Evolutionary conservation across 805 yeast genomes (phyloP), one percentile per base, ranked within the genome.

Genomic region (Saccharomyces jurei): DNA sequence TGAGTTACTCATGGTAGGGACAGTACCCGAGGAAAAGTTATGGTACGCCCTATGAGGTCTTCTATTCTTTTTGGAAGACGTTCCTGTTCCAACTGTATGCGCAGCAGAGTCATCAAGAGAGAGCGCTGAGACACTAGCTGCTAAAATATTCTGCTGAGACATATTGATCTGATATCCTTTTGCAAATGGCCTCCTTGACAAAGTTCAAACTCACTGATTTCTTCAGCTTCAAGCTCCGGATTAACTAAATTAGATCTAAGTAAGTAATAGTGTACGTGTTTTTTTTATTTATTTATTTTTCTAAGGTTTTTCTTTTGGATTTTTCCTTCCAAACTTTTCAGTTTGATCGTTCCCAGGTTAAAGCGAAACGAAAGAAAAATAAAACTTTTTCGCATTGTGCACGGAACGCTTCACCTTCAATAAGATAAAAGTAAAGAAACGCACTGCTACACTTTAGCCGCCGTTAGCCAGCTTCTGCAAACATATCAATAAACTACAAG

Each of bases 1-100:
- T 21, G 41, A 48, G 17, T 30, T 48, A 28, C 50, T 48, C 22
- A 55, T 9, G 8, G 56, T 50, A 41, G 55, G 52, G 26, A 46
- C 50, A 26, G 50, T 13, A 50, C 58, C 58, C 8, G 60, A 46
- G 14, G 57, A 61, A 46, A 66, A 58, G 21, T 60, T 56, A 50
- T 66, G 71, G 48, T 56, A 67, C 11, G 68, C 71, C 48, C 72
- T 63, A 41, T 62, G 55, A 30, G 72, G 71, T 54, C 71, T 65
- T 52, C 60, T 64, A 44, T 54, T 51, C 49, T 64, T 67, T 49
- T 55, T 65, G n/a, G 61, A 51, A 5, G 36, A 51, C 4, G 41
- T 44, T 26, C 29, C 30, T 4, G 41, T 44, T 26, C 29, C 30
- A 3, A 17, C 29, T 13, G 54, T 27, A 25, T 54, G 50, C 30